These are phyloP conservation scores for Boletus sp. DNA, from an alignment of 768 basidiomycete species.

Conservation along the genomic window DNA sequence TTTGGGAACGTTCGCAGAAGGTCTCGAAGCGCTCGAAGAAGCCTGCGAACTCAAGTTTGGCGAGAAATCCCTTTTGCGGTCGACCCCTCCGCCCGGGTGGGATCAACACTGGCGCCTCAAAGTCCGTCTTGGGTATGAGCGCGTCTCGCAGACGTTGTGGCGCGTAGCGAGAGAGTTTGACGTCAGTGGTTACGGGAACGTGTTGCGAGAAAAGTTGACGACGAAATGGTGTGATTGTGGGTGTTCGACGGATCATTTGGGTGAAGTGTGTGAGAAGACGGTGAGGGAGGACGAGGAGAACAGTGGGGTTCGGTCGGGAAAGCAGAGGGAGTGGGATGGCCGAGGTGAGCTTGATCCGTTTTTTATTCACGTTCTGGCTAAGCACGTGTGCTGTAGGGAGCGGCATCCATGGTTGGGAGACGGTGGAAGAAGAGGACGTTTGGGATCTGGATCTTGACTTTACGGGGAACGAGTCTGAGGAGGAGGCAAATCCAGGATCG, in stretches of 20 bases:
- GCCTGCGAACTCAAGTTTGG: conserved; percentile 59
- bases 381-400: conserved; percentile 34
- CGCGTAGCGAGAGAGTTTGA: conserved; percentile 69
- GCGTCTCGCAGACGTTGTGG: conserved; percentile 64
- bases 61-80: conserved; percentile 34
- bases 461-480: conserved; percentile 52
- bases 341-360: conserved; percentile 41
- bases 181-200: conserved; percentile 66
- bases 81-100: conserved; percentile 42
- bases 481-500: conserved; percentile 40
- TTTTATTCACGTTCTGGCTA: neutral
- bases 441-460: conserved; percentile 75
- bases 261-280: conserved; percentile 73
- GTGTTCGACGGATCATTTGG: conserved; percentile 74
- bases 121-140: conserved; percentile 64
- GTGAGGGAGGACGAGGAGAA: conserved; percentile 70
- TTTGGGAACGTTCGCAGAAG: conserved; percentile 55
- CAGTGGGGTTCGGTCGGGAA: conserved; percentile 55
- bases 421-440: conserved; percentile 71
- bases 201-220: conserved; percentile 69
- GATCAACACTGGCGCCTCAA: conserved; percentile 58
- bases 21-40: conserved; percentile 62
- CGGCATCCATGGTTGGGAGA: conserved; percentile 72
- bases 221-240: conserved; percentile 82
- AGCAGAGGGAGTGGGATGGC: conserved; percentile 76